These are phyloP conservation scores for Trametes cingulata DNA, from an alignment of 768 basidiomycete species.

Conservation along the genomic window DNA sequence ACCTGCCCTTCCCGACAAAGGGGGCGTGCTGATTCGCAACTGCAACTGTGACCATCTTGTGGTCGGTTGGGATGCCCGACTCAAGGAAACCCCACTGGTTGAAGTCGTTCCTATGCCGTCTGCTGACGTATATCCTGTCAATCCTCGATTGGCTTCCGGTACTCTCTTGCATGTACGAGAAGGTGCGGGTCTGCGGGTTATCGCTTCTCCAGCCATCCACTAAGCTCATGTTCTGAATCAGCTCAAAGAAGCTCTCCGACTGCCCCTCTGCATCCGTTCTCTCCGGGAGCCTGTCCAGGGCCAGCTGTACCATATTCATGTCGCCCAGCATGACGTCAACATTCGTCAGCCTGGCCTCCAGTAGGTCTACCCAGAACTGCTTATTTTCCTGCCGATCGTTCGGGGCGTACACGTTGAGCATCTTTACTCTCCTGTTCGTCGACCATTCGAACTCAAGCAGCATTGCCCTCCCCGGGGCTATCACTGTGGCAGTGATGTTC, in stretches of 20 bases:
- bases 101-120: background rate
- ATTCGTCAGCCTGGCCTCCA: too few relatives aligned
- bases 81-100: too few relatives aligned
- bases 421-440: background rate
- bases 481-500: background rate
- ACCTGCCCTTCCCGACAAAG: conserved; percentile 8
- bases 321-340: conserved; percentile 19
- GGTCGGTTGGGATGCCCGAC: background rate
- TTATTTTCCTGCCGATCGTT: background rate
- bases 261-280: too few relatives aligned
- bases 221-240: background rate
- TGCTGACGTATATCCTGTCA: background rate
- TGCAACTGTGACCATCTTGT: background rate
- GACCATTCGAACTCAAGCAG: background rate
- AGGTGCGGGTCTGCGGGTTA: background rate
- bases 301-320: conserved; percentile 46
- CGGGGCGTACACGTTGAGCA: background rate
- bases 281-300: too few relatives aligned
- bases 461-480: background rate
- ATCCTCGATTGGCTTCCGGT: background rate
- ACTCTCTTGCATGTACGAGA: background rate
- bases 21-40: background rate
- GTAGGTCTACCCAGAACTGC: background rate
- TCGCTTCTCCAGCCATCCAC: background rate
- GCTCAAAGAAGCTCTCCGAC: too few relatives aligned